These are phyloP conservation scores for Spathaspora hagerdaliae DNA, from an alignment of 805 yeast species.

Conservation along the genomic window DNA sequence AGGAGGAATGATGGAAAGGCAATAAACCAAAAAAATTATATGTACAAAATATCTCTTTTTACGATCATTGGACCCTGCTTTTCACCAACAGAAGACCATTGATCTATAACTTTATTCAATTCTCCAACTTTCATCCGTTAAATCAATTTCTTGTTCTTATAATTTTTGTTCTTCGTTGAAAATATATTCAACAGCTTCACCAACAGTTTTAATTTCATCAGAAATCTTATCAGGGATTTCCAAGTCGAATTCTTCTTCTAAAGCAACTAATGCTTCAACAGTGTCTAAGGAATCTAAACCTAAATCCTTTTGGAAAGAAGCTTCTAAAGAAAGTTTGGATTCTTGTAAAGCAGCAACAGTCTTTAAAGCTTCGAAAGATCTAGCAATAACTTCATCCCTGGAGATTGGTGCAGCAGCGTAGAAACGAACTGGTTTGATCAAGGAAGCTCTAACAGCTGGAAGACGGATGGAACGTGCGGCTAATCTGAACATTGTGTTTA, in stretches of 20 bases:
- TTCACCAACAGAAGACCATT: no score
- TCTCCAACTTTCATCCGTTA: no score
- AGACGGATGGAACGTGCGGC: constrained; percentile 42
- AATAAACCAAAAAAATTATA: no score
- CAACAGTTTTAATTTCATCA: constrained; percentile 89
- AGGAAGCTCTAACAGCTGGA: constrained; percentile 28
- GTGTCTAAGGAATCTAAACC: constrained; percentile 93
- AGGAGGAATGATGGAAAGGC: no score
- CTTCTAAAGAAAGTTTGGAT: constrained; percentile 38
- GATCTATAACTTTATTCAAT: no score
- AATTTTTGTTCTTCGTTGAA: constrained; percentile 52
- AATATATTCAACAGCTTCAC: constrained; percentile 88
- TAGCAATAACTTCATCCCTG: constrained; percentile 73
- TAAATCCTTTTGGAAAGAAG: constrained; percentile 65
- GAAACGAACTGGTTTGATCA: constrained; percentile 37
- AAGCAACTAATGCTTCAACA: constrained; percentile 92
- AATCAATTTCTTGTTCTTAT: no score
- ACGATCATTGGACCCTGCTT: no score
- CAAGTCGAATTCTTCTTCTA: constrained; percentile 84
- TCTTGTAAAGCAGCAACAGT: constrained; percentile 47
- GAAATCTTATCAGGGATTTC: constrained; percentile 88
- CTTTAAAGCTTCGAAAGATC: constrained; percentile 78
- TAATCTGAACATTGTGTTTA: constrained; percentile 47
- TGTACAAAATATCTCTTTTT: no score
- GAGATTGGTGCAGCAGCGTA: constrained; percentile 66